Percentiles rank a stretch among this genome's conserved stretches.
Conservation (phyloP, 2,329 filamentous ascomycete genomes). For the Colletotrichum sp. region DNA sequence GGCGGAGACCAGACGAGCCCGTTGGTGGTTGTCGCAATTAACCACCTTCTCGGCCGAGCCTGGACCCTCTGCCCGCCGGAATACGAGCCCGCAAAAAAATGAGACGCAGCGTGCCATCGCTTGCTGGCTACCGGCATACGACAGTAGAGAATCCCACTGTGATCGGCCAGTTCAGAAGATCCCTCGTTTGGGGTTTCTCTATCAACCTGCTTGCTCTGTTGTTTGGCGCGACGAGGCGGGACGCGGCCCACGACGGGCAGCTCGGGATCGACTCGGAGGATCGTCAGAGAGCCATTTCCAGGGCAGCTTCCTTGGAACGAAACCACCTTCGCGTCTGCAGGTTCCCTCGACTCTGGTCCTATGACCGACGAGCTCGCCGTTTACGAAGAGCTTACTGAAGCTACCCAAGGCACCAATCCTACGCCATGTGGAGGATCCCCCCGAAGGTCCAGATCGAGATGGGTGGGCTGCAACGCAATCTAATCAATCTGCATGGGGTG, state of each 20-base stretch:
- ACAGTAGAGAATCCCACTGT: background rate
- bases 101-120: background rate
- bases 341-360: background rate
- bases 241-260: background rate
- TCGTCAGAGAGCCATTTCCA: background rate
- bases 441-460: background rate
- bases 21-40: background rate
- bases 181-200: background rate
- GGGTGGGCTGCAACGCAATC: slow-evolving; percentile 14
- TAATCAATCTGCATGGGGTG: background rate
- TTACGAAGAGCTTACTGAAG: background rate
- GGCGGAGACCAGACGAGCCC: background rate
- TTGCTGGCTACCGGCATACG: slow-evolving; percentile 1
- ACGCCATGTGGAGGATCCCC: background rate
- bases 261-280: background rate
- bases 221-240: background rate
- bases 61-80: background rate
- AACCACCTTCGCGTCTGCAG: background rate
- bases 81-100: background rate
- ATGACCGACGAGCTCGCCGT: background rate
- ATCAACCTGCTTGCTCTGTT: background rate
- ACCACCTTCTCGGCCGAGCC: background rate
- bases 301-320: background rate
- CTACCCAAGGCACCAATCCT: background rate
- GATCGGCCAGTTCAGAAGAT: background rate